phyloP scores from a whole-genome alignment of 1,139 yeast genomes.

The Spencermartinsiella ligniputridi region DNA sequence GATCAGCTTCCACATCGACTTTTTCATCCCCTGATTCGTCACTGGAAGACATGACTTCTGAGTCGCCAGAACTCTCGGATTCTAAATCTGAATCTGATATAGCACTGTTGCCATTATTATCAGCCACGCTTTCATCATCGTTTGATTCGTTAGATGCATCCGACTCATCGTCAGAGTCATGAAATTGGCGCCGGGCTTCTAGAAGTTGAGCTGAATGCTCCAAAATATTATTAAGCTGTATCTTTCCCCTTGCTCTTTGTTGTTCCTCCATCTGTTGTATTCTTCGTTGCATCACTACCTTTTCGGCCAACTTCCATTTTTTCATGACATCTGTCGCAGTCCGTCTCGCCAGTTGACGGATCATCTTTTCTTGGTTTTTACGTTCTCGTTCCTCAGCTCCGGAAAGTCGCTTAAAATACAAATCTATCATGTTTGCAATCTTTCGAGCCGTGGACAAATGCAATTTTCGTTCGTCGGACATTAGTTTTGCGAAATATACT shows the following conservation, averaged over 20 bases:
- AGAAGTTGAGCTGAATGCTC: slow-evolving; percentile 87
- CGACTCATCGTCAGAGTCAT: slow-evolving; percentile 21
- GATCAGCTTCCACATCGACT: slow-evolving; percentile 29
- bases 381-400: slow-evolving; percentile 84
- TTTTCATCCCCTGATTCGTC: slow-evolving; percentile 25
- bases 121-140: slow-evolving; percentile 25
- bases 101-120: slow-evolving; percentile 21
- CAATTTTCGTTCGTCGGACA: slow-evolving; percentile 61
- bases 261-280: slow-evolving; percentile 35
- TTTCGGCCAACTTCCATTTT: slow-evolving; percentile 88
- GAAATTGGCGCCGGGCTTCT: slow-evolving; percentile 58
- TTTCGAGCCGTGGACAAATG: slow-evolving; percentile 68
- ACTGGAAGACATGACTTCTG: slow-evolving; percentile 20
- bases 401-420: slow-evolving; percentile 75
- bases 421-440: slow-evolving; percentile 78
- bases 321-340: slow-evolving; percentile 82
- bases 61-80: slow-evolving; percentile 14
- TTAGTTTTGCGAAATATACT: slow-evolving; percentile 61
- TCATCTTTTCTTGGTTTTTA: slow-evolving; percentile 50
- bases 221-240: slow-evolving; percentile 80
- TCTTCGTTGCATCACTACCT: slow-evolving; percentile 52
- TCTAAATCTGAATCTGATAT: slow-evolving; percentile 18
- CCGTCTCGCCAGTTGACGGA: slow-evolving; percentile 65
- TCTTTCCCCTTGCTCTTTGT: slow-evolving; percentile 77
- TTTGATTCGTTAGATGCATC: slow-evolving; percentile 25